A percentile compares a stretch with the other conserved stretches of the same genome.
Conservation (phyloP, 345 rosid species). For the Aegle marmelos region DNA sequence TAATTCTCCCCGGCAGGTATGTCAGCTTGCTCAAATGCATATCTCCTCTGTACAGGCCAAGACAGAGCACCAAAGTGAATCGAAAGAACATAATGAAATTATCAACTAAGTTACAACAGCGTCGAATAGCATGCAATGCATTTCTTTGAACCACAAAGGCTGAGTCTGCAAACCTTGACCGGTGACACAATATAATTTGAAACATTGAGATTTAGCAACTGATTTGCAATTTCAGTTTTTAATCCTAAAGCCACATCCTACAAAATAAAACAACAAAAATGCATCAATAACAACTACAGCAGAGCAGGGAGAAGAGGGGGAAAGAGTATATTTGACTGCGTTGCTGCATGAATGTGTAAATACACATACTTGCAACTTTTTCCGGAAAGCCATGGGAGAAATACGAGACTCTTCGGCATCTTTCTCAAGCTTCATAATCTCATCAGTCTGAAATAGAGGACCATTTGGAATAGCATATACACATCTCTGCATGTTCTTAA, state of each 20-base stretch:
- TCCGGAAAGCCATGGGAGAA: conserved; percentile 50
- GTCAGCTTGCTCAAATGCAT: conserved; percentile 81
- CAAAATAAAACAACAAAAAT: conserved; percentile 20
- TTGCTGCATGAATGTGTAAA: not conserved
- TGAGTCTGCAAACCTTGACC: conserved; percentile 65
- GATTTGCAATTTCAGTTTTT: conserved; percentile 72
- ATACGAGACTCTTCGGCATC: conserved; percentile 61
- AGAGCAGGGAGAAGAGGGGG: conserved; percentile 4
- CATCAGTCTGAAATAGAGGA: conserved; percentile 56
- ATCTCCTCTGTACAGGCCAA: conserved; percentile 57
- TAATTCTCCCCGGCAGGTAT: conserved; percentile 81
- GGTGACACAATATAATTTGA: conserved; percentile 80
- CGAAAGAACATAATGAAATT: conserved; percentile 8
- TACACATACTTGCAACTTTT: conserved; percentile 70
- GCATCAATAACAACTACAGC: conserved; percentile 6
- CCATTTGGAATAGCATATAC: conserved; percentile 79
- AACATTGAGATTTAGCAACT: conserved; percentile 64
- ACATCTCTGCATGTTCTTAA: conserved; percentile 82
- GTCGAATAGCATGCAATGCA: not conserved
- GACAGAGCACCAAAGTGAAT: conserved; percentile 20
- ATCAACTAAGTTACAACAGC: not conserved
- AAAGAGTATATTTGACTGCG: not conserved
- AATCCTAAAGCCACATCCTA: conserved; percentile 69
- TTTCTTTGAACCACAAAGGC: conserved; percentile 5
- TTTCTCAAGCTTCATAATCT: conserved; percentile 66